Percentiles rank a stretch among this genome's conserved stretches.
These are phyloP conservation scores for Scheffersomyces spartinae DNA, from an alignment of 805 yeast species.

Conservation along the genomic window DNA sequence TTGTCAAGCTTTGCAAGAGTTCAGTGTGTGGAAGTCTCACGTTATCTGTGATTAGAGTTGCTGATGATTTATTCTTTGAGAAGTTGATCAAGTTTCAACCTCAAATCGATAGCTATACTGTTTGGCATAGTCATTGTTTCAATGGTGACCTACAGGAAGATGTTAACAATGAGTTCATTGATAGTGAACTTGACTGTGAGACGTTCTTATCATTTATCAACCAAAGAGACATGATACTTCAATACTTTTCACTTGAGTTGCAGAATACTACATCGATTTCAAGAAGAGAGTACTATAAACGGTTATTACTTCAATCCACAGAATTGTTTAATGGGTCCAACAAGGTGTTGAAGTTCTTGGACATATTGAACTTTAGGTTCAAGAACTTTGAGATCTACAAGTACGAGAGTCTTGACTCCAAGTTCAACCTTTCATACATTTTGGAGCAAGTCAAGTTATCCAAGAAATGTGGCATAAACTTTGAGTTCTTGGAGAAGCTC, in stretches of 20 bases:
- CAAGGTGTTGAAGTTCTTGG: conserved; percentile 57
- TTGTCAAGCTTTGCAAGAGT: conserved; percentile 51
- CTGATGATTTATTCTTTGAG: conserved; percentile 31
- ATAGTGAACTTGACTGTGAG: conserved; percentile 27
- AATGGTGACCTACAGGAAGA: conserved; percentile 23
- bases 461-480: no score
- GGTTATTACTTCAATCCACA: conserved; percentile 38
- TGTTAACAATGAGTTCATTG: conserved; percentile 19
- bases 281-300: conserved; percentile 40
- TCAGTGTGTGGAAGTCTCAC: conserved; percentile 41
- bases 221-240: conserved; percentile 50
- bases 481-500: conserved; percentile 17
- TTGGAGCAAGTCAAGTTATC: conserved; percentile 27
- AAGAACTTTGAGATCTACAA: conserved; percentile 31
- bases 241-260: conserved; percentile 62
- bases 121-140: conserved; percentile 44
- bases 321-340: conserved; percentile 50
- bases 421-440: conserved; percentile 21
- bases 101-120: conserved; percentile 39
- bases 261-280: conserved; percentile 41
- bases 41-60: conserved; percentile 40
- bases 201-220: conserved; percentile 50
- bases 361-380: conserved; percentile 50
- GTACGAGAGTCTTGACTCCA: conserved; percentile 13
- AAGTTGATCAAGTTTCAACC: conserved; percentile 41